Evolutionary conservation across 306 rosid genomes (phyloP).

Genomic region (Lathyrus tuberosus): DNA sequence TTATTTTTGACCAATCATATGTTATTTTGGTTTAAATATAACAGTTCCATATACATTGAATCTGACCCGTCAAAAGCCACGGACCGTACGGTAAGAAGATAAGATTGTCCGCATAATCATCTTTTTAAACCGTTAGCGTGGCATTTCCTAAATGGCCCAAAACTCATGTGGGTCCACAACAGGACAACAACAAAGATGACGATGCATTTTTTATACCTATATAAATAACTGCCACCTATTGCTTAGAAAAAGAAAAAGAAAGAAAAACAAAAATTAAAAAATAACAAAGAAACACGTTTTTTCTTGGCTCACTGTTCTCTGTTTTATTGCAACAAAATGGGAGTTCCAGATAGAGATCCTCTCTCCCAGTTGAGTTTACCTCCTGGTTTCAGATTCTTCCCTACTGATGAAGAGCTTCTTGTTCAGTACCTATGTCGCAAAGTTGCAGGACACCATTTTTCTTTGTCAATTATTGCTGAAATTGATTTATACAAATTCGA

Average conservation of each 20-base stretch:
- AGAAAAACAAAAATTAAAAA: neutral
- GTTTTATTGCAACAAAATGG: conserved; percentile 47
- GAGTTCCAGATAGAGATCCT: conserved; percentile 58
- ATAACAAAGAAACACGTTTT: neutral
- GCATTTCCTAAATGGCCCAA: neutral
- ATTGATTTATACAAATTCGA: conserved; percentile 90
- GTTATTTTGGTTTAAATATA: neutral
- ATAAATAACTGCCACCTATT: conserved; percentile 48
- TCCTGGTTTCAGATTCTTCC: conserved; percentile 87
- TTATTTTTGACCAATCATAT: too few species aligned
- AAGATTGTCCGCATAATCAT: conserved; percentile 64
- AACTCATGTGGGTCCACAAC: conserved; percentile 42
- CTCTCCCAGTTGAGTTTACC: conserved; percentile 77
- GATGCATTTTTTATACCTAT: conserved; percentile 49
- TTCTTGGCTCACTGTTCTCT: neutral
- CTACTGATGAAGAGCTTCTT: conserved; percentile 90
- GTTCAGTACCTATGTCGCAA: conserved; percentile 87
- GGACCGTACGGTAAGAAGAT: conserved; percentile 59
- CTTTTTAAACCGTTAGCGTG: conserved; percentile 48
- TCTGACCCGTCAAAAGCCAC: conserved; percentile 30
- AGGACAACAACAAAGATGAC: conserved; percentile 47
- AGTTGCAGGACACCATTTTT: conserved; percentile 88
- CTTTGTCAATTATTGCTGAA: conserved; percentile 76
- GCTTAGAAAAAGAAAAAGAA: conserved; percentile 10
- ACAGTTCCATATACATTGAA: conserved; percentile 46